Evolutionary conservation across 352 stramenopile species (phyloP).

Genomic region (Globisporangium megalacanthum): DNA sequence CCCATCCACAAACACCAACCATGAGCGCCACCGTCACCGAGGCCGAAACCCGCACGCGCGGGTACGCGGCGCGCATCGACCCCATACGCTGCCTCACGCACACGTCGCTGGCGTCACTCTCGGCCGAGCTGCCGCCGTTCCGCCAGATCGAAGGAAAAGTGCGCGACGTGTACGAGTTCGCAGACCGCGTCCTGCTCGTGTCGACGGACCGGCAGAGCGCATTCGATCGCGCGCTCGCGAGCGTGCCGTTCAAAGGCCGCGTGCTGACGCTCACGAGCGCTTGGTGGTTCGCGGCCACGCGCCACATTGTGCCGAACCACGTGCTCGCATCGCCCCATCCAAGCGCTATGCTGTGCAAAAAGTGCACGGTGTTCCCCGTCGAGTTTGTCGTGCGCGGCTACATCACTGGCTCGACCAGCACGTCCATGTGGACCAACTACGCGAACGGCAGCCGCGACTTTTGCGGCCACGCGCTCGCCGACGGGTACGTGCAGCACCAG

Average conservation of each 20-base stretch:
- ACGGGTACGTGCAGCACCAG: conserved; percentile 97
- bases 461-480: conserved; percentile 93
- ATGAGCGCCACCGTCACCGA: conserved; percentile 44
- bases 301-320: conserved; percentile 97
- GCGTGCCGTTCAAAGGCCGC: conserved; percentile 96
- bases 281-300: conserved; percentile 96
- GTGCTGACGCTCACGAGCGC: conserved; percentile 95
- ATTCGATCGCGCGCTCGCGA: conserved; percentile 96
- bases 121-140: conserved; percentile 32
- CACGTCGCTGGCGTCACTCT: conserved; percentile 50
- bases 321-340: conserved; percentile 92
- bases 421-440: conserved; percentile 99
- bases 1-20: background rate
- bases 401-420: conserved; percentile 96
- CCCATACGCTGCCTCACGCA: conserved; percentile 31
- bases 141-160: conserved; percentile 83
- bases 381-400: conserved; percentile 98
- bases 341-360: conserved; percentile 94
- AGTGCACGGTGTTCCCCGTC: conserved; percentile 96
- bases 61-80: conserved; percentile 60
- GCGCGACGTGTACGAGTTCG: conserved; percentile 90
- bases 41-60: conserved; percentile 63
- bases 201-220: conserved; percentile 98
- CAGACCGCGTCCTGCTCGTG: conserved; percentile 90
- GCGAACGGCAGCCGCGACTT: conserved; percentile 93